Evolutionary conservation across 2,329 filamentous ascomycete species (phyloP), one percentile per base, ranked within the genome.

Genomic region (Xylariales sp.): DNA sequence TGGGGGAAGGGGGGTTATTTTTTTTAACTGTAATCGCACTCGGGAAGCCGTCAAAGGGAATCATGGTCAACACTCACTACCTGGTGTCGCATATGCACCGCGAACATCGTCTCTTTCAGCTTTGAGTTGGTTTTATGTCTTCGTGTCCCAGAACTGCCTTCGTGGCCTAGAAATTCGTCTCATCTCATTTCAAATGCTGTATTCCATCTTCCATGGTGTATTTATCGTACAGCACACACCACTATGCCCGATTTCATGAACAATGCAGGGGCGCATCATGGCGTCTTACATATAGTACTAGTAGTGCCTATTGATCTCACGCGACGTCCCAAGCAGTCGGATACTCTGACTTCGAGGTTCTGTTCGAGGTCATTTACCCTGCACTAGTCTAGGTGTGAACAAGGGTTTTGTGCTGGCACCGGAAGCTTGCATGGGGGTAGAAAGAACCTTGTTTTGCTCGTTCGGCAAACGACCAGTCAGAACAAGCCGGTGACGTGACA

Each of bases 401-500:
- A 14, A 23, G 30, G 39, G 30, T 39, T 34, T 23, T 52, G 41
- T 43, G 36, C 16, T 39, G 39, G 54, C 54, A 55, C 28, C 8
- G 45, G 28, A 50, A 63, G 34, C 63, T 63, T 54, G 55, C 16
- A 18, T 16, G 39, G 48, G 32, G 48, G 16, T 5, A 50, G 10
- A 43, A 18, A 61, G 63, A 54, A 61, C 52, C 56, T 56, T 54
- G 12, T 55, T 10, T 62, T 14, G 57, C 14, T 67, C 67, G 53
- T n/a, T 67, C 67, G 67, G 64, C 64, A 69, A 69, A 23, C 43
- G 61, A 63, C 68, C 68, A 69, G 64, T 69, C 54, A 68, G 61
- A 69, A 41, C 46, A 54, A 34, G 46, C 41, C 50, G 12, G 57
- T 30, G 59, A 39, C 28, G 12, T 39, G 59, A 46, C 52, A 63